A percentile compares a stretch with the other conserved stretches of the same genome.
Conservation (phyloP, 345 rosid genomes). For the Balakata baccata region DNA sequence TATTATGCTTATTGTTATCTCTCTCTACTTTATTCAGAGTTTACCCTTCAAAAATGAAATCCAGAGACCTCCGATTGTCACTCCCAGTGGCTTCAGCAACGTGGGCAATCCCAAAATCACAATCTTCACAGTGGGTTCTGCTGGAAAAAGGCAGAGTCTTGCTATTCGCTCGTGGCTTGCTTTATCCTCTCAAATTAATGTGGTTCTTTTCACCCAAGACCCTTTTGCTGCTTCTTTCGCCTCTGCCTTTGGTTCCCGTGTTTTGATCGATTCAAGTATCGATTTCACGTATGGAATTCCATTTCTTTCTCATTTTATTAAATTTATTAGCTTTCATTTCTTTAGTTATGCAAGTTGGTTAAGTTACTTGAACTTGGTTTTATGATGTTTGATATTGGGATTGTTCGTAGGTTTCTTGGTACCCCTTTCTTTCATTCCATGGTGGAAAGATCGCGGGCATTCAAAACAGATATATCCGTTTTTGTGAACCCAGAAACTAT, state of each 20-base stretch:
- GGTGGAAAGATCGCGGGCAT: conserved; percentile 54
- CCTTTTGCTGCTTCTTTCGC: conserved; percentile 51
- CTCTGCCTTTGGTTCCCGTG: conserved; percentile 48
- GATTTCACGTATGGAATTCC: conserved; percentile 72
- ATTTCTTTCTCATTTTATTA: neutral
- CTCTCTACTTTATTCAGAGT: conserved; percentile 66
- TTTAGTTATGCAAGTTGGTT: neutral
- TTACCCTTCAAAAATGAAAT: conserved; percentile 39
- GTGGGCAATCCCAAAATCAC: conserved; percentile 45
- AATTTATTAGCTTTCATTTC: neutral
- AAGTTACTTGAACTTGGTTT: neutral
- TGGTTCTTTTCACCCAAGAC: conserved; percentile 64
- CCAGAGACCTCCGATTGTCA: conserved; percentile 11
- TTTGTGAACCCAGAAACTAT: conserved; percentile 52
- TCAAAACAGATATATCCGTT: conserved; percentile 50
- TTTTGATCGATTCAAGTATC: conserved; percentile 57
- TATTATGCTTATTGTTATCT: conserved; percentile 55
- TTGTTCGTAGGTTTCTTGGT: conserved; percentile 61
- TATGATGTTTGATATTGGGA: neutral
- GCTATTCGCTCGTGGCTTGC: conserved; percentile 80
- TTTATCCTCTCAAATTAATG: conserved; percentile 59
- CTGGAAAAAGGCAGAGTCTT: conserved; percentile 43
- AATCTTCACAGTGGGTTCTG: conserved; percentile 59
- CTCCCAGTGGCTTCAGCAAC: conserved; percentile 2
- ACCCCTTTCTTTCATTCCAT: conserved; percentile 85